Base-by-base conservation (phyloP, 345 rosid genomes). In the Triadica sebifera region DNA sequence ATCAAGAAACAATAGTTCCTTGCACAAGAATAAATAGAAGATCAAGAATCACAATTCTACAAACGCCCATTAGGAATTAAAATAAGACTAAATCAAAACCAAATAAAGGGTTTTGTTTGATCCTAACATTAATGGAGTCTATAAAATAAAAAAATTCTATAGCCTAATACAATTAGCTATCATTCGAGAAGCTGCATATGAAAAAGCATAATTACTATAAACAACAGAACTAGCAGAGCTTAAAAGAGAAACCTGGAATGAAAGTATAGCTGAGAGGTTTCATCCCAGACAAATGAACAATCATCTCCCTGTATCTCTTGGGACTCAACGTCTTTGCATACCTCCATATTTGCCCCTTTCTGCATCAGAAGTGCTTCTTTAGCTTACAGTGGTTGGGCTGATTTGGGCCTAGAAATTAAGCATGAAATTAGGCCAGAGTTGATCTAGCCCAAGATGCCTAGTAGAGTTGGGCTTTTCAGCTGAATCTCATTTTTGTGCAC, bases 261-360 rank as follows among this genome's bases (percentile, higher is more conserved):
- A 76, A 87, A 78, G 72, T 88, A 92, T 56, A 92, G 89, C 69
- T 75, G 88, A 12, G 84, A 69, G 20, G 87, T 75, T 72, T 79
- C 88, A 55, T 94, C 97, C 98, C 98, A 92, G 5, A 84, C 85
- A 76, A 87, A 93, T 22, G 77, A 77, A 81, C 81, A 73, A 55
- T 81, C 87, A n/a, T 73, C 58, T 25, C 66, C 69, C 47, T 41
- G 46, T 46, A 34, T 39, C 24, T 80, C 79, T 24, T 72, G 63
- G 15, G 73, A 51, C 46, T 77, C 86, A 3, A 57, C 66, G 75
- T 71, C 86, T 51, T 73, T 37, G 34, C 16, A 46, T 59, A 65
- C 75, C 57, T 47, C 63, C 72, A 11, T 55, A 15, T 12, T 41
- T 12, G 45, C 39, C 43, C 25, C n/a, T 50, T 20, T 69, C 51